These are phyloP conservation scores for Trypanosoma rangeli DNA, from an alignment of 208 protist genomes.

Conservation along the genomic window DNA sequence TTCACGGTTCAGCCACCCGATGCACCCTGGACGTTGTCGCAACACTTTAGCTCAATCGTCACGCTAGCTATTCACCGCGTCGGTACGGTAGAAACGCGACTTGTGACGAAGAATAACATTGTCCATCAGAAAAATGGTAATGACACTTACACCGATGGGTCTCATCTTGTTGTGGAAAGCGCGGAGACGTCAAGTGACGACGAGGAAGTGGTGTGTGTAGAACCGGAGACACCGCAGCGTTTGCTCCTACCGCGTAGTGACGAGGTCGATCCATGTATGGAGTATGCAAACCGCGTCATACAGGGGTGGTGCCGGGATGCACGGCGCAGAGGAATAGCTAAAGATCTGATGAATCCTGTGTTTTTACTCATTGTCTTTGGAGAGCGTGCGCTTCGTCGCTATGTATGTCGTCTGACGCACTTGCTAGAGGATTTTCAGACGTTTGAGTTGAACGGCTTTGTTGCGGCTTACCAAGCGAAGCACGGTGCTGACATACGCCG, in stretches of 20 bases:
- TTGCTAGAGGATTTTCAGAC: constrained; percentile 47
- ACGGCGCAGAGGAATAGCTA: constrained; percentile 6
- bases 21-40: constrained; percentile 83
- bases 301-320: constrained; percentile 51
- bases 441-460: constrained; percentile 64
- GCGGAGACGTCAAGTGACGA: constrained; percentile 30
- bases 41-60: constrained; percentile 66
- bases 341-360: constrained; percentile 2
- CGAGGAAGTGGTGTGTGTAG: constrained; percentile 31
- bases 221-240: neutral
- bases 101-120: neutral
- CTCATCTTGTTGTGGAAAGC: constrained; percentile 37
- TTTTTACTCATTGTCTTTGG: constrained; percentile 52
- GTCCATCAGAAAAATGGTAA: neutral
- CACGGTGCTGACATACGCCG: constrained; percentile 41
- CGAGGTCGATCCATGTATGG: constrained; percentile 59
- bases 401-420: constrained; percentile 58
- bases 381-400: constrained; percentile 35
- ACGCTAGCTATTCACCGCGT: constrained; percentile 76
- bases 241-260: constrained; percentile 50
- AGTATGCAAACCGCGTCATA: constrained; percentile 52
- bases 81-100: constrained; percentile 32
- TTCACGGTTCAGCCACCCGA: constrained; percentile 27
- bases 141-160: neutral
- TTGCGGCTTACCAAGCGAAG: constrained; percentile 46